These are phyloP conservation scores for Gynandropsis gynandra DNA, from an alignment of 345 rosid species.

Conservation along the genomic window DNA sequence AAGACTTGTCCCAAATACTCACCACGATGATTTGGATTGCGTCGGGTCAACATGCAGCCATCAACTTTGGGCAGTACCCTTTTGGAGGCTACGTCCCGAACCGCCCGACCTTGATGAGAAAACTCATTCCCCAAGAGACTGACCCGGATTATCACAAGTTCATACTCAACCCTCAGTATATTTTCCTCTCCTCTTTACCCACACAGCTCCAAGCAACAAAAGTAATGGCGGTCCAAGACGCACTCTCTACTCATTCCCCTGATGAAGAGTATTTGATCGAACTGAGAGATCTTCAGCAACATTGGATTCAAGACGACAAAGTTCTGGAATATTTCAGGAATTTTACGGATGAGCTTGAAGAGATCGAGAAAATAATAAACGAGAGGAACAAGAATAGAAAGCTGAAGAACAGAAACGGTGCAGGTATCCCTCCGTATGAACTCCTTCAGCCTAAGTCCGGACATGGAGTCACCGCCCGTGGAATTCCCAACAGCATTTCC, in stretches of 20 bases:
- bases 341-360: constrained; percentile 51
- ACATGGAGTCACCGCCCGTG: constrained; percentile 88
- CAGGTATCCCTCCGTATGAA: constrained; percentile 88
- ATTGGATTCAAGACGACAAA: constrained; percentile 62
- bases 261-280: constrained; percentile 87
- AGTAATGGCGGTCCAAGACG: constrained; percentile 94
- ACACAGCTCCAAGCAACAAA: constrained; percentile 90
- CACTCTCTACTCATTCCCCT: constrained; percentile 76
- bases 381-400: constrained; percentile 51
- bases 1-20: constrained; percentile 66
- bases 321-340: constrained; percentile 40
- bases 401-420: constrained; percentile 71
- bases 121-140: constrained; percentile 57
- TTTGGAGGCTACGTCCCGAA: constrained; percentile 93
- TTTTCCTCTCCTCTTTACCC: constrained; percentile 61
- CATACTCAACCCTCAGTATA: constrained; percentile 56
- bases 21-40: constrained; percentile 80
- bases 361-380: constrained; percentile 55
- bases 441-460: constrained; percentile 69
- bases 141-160: constrained; percentile 56
- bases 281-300: constrained; percentile 40
- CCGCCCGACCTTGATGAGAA: constrained; percentile 74
- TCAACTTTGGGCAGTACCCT: constrained; percentile 93
- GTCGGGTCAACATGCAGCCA: constrained; percentile 91
- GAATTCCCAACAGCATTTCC: constrained; percentile 91